Conservation (phyloP, 164 flowering plant species). For the Umbilicus rupestris region DNA sequence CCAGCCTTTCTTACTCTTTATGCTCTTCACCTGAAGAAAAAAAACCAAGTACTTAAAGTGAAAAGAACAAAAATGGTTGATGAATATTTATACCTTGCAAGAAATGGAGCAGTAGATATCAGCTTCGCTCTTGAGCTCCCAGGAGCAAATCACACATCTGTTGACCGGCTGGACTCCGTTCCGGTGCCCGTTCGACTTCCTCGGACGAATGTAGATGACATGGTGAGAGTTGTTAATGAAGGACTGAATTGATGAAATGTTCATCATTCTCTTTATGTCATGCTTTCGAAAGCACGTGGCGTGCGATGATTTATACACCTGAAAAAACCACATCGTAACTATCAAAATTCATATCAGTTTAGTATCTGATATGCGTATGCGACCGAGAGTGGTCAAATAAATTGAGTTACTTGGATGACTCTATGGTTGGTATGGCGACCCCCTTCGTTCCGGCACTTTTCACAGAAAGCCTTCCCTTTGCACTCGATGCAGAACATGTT, state of each 20-base stretch:
- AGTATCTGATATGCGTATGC: neutral
- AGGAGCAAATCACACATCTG: neutral
- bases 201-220: neutral
- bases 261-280: neutral
- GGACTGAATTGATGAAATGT: neutral
- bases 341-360: neutral
- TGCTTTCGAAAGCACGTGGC: neutral
- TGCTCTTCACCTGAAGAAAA: neutral
- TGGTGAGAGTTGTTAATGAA: slow-evolving; percentile 3
- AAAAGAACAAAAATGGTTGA: no score
- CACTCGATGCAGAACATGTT: neutral
- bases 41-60: no score
- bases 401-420: neutral
- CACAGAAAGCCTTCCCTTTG: neutral
- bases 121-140: neutral
- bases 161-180: neutral
- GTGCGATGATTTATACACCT: neutral
- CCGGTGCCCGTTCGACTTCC: neutral
- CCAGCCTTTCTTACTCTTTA: neutral
- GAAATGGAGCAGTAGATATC: neutral
- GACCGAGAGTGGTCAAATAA: neutral
- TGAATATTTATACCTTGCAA: neutral
- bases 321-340: neutral
- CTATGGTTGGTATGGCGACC: neutral
- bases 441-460: neutral